phyloP scores from a whole-genome alignment of 75 land plant species.

The Gnetum montanum region DNA sequence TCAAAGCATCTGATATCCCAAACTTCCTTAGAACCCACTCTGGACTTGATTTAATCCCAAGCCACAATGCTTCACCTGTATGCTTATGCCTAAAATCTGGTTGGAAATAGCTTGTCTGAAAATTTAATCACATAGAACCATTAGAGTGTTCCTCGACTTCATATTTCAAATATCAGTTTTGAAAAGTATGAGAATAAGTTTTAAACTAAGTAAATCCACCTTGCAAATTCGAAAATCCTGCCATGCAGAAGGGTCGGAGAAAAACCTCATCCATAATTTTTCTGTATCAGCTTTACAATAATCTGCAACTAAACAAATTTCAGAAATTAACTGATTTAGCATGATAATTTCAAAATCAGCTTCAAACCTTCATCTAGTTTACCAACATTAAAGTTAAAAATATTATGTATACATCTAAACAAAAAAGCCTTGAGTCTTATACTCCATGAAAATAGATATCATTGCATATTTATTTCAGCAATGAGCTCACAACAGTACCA shows the following conservation, averaged over 20 bases:
- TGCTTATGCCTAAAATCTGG: constrained; percentile 93
- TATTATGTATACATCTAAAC: too few species aligned
- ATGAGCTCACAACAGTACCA: too few species aligned
- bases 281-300: constrained; percentile 14
- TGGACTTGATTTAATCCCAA: constrained; percentile 57
- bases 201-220: constrained; percentile 22
- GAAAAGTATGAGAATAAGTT: background rate
- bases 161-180: background rate
- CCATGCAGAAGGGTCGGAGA: constrained; percentile 77
- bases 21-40: too few species aligned
- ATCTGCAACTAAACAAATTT: too few species aligned
- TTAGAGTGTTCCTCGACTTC: background rate
- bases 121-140: background rate
- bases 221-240: constrained; percentile 78
- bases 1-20: too few species aligned
- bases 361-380: too few species aligned
- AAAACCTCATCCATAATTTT: constrained; percentile 72
- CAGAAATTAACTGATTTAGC: too few species aligned
- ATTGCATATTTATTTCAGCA: too few species aligned
- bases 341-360: too few species aligned
- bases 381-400: too few species aligned
- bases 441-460: too few species aligned
- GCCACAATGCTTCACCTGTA: constrained; percentile 77
- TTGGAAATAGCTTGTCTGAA: constrained; percentile 60
- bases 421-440: too few species aligned